These are phyloP conservation scores for Pseudozyma thailandica DNA, from an alignment of 1,284 basidiomycete species.

Conservation along the genomic window DNA sequence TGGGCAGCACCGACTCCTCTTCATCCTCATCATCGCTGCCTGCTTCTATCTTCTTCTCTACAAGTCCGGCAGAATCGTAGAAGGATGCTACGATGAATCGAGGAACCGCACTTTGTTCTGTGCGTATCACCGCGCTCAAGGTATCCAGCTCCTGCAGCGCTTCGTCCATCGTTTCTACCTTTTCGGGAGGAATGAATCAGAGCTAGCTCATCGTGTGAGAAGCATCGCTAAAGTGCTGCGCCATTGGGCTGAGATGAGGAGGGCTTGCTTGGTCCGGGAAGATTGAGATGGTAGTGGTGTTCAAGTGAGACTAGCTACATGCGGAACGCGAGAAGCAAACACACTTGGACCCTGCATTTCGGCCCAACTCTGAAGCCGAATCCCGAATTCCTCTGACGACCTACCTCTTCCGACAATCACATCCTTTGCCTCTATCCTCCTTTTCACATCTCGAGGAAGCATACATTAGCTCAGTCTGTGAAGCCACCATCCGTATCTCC, in stretches of 20 bases:
- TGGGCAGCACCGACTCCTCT: constrained; percentile 1
- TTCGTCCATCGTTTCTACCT: constrained; percentile 5
- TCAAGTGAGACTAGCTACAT: neutral
- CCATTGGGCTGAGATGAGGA: too few species aligned
- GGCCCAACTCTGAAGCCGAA: constrained; percentile 3
- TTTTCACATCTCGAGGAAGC: too few species aligned
- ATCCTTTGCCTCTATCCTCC: too few species aligned
- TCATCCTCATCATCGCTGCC: constrained; percentile 3
- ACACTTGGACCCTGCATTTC: constrained; percentile 26
- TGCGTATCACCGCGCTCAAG: constrained; percentile 17
- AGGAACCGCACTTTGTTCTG: neutral
- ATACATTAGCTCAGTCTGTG: too few species aligned
- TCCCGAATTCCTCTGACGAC: constrained; percentile 3
- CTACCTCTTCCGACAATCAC: neutral
- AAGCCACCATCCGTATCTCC: too few species aligned
- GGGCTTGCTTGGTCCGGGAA: too few species aligned
- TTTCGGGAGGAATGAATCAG: neutral
- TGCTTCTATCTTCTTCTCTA: neutral
- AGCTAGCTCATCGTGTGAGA: constrained; percentile 1
- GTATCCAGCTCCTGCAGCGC: constrained; percentile 9
- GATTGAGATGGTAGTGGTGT: too few species aligned
- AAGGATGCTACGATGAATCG: constrained; percentile 5
- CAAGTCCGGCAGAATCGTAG: neutral
- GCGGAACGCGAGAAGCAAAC: neutral
- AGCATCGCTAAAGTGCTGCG: neutral